Evolutionary conservation across 768 basidiomycete genomes (phyloP).

Genomic region (Pleurotus pulmonarius): DNA sequence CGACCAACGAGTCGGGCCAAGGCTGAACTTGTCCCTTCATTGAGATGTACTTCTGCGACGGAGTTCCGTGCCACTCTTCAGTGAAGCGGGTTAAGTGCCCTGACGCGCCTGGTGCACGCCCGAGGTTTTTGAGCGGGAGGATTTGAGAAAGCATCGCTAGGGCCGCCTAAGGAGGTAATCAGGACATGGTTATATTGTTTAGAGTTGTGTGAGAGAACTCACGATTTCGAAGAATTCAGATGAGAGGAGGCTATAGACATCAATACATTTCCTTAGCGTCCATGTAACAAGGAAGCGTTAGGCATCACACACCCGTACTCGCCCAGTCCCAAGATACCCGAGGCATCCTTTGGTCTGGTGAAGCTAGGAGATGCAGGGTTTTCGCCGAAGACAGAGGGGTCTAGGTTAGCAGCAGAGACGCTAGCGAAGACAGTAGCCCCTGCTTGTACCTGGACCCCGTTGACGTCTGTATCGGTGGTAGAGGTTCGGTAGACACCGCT

Average conservation of each 20-base stretch:
- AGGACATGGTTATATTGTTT: background rate
- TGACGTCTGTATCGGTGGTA: constrained; percentile 21
- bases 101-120: constrained; percentile 30
- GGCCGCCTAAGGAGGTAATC: constrained; percentile 29
- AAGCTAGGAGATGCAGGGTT: constrained; percentile 17
- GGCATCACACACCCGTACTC: constrained; percentile 23
- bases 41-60: constrained; percentile 30
- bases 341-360: constrained; percentile 16
- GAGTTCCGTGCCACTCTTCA: constrained; percentile 28
- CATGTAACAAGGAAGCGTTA: background rate
- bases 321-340: constrained; percentile 28
- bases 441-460: constrained; percentile 21
- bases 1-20: constrained; percentile 40
- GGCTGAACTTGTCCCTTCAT: constrained; percentile 32
- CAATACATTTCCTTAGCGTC: background rate
- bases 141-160: constrained; percentile 41
- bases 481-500: constrained; percentile 40
- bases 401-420: constrained; percentile 33
- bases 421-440: constrained; percentile 30
- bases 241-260: constrained; percentile 22
- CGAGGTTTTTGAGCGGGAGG: constrained; percentile 38
- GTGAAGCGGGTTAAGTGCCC: constrained; percentile 38
- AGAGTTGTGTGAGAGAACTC: constrained; percentile 8
- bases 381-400: constrained; percentile 21
- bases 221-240: constrained; percentile 37